Base-by-base conservation (phyloP, 495 filamentous ascomycete species). In the Lineolata rhizophorae region DNA sequence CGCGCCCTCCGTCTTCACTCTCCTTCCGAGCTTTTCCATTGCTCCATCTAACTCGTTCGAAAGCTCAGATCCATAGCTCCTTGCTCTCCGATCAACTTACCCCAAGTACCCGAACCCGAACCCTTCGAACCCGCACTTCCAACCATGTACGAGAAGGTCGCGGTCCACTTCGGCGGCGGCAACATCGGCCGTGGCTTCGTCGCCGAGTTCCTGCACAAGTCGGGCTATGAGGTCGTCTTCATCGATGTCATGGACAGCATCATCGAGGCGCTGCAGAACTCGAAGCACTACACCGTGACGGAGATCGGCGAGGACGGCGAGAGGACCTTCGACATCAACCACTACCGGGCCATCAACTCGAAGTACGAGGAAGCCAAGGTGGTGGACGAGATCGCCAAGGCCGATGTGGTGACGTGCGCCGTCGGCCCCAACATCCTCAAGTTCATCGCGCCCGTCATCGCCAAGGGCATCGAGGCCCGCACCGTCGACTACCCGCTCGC, bases 281-380 rank as follows among this genome's bases (percentile, higher is more conserved):
- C 67, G 19, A 61, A 66, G 29, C 72, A 66, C 4, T 97, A 95
- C 66, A 67, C 72, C 37, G 83, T 97, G 42, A 87, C 85, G 27
- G 84, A 94, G 54, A 78, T 95, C 49, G 83, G 82, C 43, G 63
- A 71, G 25, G 75, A 84, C 18, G 83, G 81, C 37, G 83, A 83
- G 47, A 64, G 61, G 30, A 72, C 70, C 44, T 78, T 77, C 52
- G 72, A 58, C 44, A 87, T 91, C 57, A 77, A 78, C 53, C 83
- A 90, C 56, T 91, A 85, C 61, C 76, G 82, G 27, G 87, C 87
- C 53, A 81, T 94, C 65, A 91, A 93, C 66, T 81, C 77, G 53
- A 78, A 76, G 57, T 72, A 70, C 36, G 55, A 94, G 38, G 74
- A 84, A 54, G 50, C 52, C 32, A 77, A 82, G 33, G 69, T 91